Evolutionary conservation across 176 grass and related monocot genomes (phyloP).

Genomic region (Rhynchospora pubera): DNA sequence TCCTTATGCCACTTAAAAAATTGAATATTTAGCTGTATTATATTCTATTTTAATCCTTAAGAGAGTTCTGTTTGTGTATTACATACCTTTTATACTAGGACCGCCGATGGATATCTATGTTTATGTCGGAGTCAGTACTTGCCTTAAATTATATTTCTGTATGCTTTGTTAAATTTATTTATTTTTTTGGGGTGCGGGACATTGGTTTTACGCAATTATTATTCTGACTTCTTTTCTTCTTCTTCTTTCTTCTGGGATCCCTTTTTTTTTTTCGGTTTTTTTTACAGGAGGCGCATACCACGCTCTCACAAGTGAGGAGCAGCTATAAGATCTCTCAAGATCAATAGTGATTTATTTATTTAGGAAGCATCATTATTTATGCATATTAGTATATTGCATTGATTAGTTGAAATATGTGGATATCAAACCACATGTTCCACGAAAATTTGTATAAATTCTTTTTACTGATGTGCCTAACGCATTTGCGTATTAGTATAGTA

Average conservation of each 20-base stretch:
- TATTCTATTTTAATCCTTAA: not conserved
- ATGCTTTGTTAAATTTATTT: too few species aligned
- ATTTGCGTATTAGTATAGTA: too few species aligned
- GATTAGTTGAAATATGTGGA: too few species aligned
- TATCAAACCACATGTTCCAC: too few species aligned
- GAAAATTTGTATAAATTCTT: too few species aligned
- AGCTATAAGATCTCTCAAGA: not conserved
- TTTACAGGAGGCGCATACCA: not conserved
- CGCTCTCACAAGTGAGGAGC: not conserved
- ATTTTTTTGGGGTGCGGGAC: too few species aligned
- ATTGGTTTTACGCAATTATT: too few species aligned
- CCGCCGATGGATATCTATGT: not conserved
- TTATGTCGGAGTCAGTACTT: not conserved
- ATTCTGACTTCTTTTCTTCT: not conserved
- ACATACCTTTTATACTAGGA: not conserved
- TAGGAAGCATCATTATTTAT: not conserved
- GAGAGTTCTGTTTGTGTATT: too few species aligned
- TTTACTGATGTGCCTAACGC: too few species aligned
- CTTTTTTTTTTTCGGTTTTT: not conserved
- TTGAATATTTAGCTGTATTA: not conserved
- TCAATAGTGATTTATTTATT: not conserved
- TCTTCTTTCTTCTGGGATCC: not conserved
- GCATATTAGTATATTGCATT: too few species aligned
- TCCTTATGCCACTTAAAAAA: not conserved
- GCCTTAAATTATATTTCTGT: too few species aligned